Percentiles rank a stretch among this genome's conserved stretches.
These are phyloP conservation scores for Haematococcus sp. DNA, from an alignment of 139 green algal species.

Conservation along the genomic window DNA sequence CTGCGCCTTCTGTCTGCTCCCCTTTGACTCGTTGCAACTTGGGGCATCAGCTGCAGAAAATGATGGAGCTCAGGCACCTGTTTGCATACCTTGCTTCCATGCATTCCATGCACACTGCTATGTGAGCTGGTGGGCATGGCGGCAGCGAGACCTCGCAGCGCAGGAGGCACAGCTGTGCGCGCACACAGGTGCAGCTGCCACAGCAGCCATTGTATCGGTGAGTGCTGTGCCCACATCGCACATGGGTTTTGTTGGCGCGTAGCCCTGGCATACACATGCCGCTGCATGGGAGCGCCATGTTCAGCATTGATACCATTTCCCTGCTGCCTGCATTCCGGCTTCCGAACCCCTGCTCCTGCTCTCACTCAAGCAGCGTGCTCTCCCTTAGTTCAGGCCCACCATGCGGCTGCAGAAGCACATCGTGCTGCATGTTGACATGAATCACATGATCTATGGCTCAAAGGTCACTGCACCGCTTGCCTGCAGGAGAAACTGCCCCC, in stretches of 20 bases:
- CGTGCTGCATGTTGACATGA: no score
- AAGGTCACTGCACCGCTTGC: no score
- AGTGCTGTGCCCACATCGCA: not conserved
- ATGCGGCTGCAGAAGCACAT: no score
- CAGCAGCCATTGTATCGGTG: not conserved
- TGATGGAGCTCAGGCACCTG: not conserved
- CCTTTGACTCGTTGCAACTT: not conserved
- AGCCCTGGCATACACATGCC: no score
- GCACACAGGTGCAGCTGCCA: slow-evolving; percentile 1
- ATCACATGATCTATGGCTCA: no score
- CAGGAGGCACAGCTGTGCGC: not conserved
- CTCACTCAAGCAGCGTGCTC: no score
- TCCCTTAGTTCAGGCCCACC: no score
- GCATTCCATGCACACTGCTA: not conserved
- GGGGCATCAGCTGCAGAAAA: not conserved
- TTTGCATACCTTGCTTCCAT: not conserved
- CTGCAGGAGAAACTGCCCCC: not conserved
- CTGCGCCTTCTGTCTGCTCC: slow-evolving; percentile 17
- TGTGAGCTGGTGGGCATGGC: not conserved
- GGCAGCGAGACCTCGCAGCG: not conserved
- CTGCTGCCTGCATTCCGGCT: no score
- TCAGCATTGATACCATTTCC: no score
- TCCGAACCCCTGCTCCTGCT: no score
- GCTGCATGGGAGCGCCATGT: no score
- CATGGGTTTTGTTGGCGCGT: not conserved